Evolutionary conservation across 257 asterid genomes (phyloP), one percentile per base, ranked within the genome.

Genomic region (Petunia secreta): DNA sequence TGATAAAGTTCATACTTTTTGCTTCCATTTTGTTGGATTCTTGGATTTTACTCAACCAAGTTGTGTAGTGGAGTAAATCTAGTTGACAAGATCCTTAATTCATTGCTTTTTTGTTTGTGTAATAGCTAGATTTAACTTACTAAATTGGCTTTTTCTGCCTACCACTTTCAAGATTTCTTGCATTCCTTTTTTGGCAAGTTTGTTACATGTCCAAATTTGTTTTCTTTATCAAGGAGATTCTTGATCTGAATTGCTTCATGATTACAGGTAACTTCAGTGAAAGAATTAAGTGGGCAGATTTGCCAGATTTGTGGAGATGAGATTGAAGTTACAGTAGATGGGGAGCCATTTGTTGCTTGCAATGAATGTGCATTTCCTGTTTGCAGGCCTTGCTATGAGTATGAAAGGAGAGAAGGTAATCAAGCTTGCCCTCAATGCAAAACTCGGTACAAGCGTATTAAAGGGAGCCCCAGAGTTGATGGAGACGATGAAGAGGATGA

Each of bases 281-380:
- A 91, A 81, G 99, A 95, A 87, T 86, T 95, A 87, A 93, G 91
- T 80, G 98, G 97, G 40, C 99, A 93, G 92, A 95, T 86, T 87
- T 95, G 99, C 76, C 98, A 95, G 93, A 95, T 95, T 88, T 95
- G 98, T 87, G 98, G 98, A 76, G 98, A 95, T 85, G 99, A 95
- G 86, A 81, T 95, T 79, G 98, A 93, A 77, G 89, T 91, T 55
- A 87, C 89, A 6, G 96, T 83, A 8, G 93, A 88, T 54, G 99
- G 98, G 11, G 99, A 95, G 88, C 92, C 96, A 2, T 95, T 95
- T 82, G 87, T 93, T 68, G 99, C 99, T 82, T 95, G 99, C 85
- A 95, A 93, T 75, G 99, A 95, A 82, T 95, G 99, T 75, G 98
- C 98, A 62, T 93, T 93, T 88, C 99, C 97, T 46, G 85, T 92